Base-by-base conservation (phyloP, 352 stramenopile genomes). In the Phytophthora multivora region DNA sequence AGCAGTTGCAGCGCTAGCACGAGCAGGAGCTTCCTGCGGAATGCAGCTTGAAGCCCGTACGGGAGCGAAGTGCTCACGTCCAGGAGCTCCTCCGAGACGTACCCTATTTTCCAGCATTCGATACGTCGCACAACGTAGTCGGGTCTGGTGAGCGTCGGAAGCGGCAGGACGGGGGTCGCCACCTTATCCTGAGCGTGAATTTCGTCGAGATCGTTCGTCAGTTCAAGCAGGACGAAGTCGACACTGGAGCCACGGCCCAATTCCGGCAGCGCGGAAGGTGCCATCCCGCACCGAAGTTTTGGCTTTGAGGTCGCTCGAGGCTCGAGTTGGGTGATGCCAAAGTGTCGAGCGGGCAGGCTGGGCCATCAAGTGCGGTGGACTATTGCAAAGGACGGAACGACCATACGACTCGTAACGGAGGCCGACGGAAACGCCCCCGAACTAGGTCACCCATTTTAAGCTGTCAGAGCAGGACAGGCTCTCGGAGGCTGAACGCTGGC, bases 11-110 rank as follows among this genome's bases (percentile, higher is more conserved):
- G 10, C 28, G 69, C 65, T 31, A 73, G 51, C 18, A 80, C 46
- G 13, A 62, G 18, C 15, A 80, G 61, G 19, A 80, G 25, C n/a
- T 75, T 78, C 19, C 60, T 49, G 4, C 72, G 72, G 53, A 80
- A 79, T 8, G 59, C 47, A 16, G 63, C 59, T 60, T 76, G 71
- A 19, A 55, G 47, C 1, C 43, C 41, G 10, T 77, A 46, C 12
- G 68, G 72, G 19, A 80, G 64, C 6, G 42, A 58, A 36, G 63
- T 62, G 16, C 63, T 71, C 26, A 57, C 58, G 40, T 67, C 51
- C 18, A 76, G 43, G 21, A 74, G 40, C 47, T 74, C 63, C 5
- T 45, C 33, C 18, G 62, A 64, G 7, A 65, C 40, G 8, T 45
- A 41, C 21, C 55, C 49, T 12, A 53, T 53, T 18, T 42, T 63